These are phyloP conservation scores for Cordyceps cicadae DNA, from an alignment of 2,329 filamentous ascomycete genomes.

Conservation along the genomic window DNA sequence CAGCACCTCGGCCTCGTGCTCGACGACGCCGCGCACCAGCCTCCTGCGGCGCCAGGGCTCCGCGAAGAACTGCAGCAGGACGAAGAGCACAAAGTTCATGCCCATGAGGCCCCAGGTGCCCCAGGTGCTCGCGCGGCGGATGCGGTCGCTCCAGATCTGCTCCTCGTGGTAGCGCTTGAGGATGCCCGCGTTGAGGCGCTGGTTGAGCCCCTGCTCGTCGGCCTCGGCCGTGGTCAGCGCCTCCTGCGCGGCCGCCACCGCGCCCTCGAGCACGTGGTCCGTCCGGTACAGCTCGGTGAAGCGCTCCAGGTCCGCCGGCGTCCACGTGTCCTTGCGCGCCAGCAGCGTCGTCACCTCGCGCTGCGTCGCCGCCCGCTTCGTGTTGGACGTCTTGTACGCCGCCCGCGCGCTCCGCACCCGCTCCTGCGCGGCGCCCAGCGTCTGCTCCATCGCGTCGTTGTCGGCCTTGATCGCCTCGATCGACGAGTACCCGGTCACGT, in stretches of 20 bases:
- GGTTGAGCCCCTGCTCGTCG: constrained; percentile 68
- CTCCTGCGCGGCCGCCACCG: constrained; percentile 64
- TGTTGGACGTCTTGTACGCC: constrained; percentile 74
- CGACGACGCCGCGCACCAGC: constrained; percentile 75
- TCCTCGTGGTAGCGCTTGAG: constrained; percentile 94
- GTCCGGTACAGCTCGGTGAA: constrained; percentile 89
- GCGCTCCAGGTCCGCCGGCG: constrained; percentile 75
- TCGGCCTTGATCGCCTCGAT: constrained; percentile 79
- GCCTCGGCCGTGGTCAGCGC: constrained; percentile 67
- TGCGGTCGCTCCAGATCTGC: constrained; percentile 98
- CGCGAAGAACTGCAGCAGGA: constrained; percentile 78
- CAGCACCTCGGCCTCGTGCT: constrained; percentile 58
- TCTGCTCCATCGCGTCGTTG: constrained; percentile 59
- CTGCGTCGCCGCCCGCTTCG: constrained; percentile 77
- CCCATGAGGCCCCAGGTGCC: constrained; percentile 98
- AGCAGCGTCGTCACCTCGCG: constrained; percentile 92
- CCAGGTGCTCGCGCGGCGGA: constrained; percentile 93
- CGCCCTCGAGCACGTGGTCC: constrained; percentile 88
- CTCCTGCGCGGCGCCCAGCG: constrained; percentile 50
- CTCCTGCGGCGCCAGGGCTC: constrained; percentile 84
- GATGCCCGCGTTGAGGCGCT: constrained; percentile 72
- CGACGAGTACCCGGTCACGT: constrained; percentile 85
- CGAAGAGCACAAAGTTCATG: constrained; percentile 81
- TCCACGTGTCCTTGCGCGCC: constrained; percentile 90
- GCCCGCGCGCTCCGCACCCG: constrained; percentile 64